Conservation (phyloP, 2,329 filamentous ascomycete genomes). For the Aspergillus aculeatinus region DNA sequence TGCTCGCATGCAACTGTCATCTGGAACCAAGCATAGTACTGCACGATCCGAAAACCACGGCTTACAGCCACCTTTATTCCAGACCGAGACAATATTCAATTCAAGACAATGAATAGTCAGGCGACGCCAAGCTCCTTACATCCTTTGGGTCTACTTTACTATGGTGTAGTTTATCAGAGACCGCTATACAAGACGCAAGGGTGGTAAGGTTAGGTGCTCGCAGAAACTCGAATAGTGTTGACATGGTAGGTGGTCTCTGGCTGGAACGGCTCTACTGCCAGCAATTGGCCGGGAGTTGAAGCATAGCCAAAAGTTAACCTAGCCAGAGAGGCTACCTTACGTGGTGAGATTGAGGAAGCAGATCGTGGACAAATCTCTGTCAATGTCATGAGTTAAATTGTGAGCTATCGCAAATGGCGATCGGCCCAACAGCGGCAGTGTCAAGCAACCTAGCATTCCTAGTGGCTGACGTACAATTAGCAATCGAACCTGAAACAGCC, state of each 20-base stretch:
- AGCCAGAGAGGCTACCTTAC: background rate
- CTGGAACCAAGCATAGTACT: background rate
- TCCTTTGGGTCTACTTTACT: background rate
- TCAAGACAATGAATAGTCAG: background rate
- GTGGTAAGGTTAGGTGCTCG: background rate
- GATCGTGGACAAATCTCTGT: background rate
- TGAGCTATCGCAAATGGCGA: background rate
- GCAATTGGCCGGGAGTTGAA: background rate
- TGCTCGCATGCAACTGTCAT: background rate
- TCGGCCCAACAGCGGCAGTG: background rate
- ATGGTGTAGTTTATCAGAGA: background rate
- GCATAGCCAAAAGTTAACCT: background rate
- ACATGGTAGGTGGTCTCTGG: background rate
- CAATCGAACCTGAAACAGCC: background rate
- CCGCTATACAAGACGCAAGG: background rate
- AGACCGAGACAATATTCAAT: background rate
- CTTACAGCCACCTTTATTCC: too few species aligned
- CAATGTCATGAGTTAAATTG: background rate
- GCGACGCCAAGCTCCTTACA: background rate
- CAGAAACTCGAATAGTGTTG: background rate
- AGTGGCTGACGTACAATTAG: background rate
- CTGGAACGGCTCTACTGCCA: background rate
- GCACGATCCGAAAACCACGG: too few species aligned
- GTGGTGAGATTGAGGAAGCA: background rate
- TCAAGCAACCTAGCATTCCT: background rate